Base-by-base conservation (phyloP, 1,284 basidiomycete genomes). In the Golubevia sp. region DNA sequence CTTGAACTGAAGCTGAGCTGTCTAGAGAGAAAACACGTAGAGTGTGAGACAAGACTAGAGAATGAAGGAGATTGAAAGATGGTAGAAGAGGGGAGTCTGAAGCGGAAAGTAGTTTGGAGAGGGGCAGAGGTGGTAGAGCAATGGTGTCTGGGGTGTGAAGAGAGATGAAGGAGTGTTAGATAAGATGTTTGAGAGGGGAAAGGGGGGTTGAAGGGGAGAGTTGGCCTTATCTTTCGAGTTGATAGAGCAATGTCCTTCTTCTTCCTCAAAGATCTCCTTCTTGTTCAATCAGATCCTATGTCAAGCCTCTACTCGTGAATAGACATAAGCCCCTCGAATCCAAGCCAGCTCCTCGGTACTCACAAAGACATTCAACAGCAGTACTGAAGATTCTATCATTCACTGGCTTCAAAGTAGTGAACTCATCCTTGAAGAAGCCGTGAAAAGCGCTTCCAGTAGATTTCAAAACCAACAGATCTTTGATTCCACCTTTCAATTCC, bases 81-180 rank as follows among this genome's bases (percentile, higher is more conserved):
- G 57, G 54, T 24, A 91, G 86, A 11, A 34, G 4, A 5, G 30
- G 11, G 11, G 11, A 11, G 11, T 44, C 88, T 85, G 20, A 74
- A 77, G n/a, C 86, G 84, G 34, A 85, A 85, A 21, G 85, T 85
- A 63, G 86, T 85, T 1, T 86, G 87, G 2, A 89, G 66, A 0
- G 83, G 73, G 0, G 84, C 76, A 59, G 91, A 85, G 4, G 84
- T 70, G 48, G 90, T 72, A 1, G 86, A 0, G 84, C 83, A 25
- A 86, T 86, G 2, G 86, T 74, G 77, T 92, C 90, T 3, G 85
- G 87, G 84, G 93, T 95, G 13, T 85, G 83, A 56, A 23, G 49
- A 20, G n/a, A 60, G 62, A 96, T 86, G 7, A 91, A 92, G 85
- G 96, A 91, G 77, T 65, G 52, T 25, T 58, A 57, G 23, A 60